Evolutionary conservation across 2,329 filamentous ascomycete genomes (phyloP).

Genomic region (Ophiostoma quercus): DNA sequence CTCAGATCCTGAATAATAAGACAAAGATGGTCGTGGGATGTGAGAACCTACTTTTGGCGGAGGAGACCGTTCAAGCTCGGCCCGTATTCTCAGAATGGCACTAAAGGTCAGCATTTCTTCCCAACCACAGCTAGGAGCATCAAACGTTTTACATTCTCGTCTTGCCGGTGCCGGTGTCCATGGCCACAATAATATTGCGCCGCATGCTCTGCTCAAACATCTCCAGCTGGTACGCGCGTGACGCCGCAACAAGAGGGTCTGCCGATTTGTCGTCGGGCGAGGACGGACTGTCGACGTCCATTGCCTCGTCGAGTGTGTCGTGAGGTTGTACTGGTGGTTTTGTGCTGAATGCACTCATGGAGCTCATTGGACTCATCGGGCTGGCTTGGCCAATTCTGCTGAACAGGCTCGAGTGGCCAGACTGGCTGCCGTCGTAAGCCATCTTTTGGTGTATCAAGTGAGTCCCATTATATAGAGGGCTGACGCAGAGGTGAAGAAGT

Average conservation of each 20-base stretch:
- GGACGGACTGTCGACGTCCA: slow-evolving; percentile 27
- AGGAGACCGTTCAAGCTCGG: slow-evolving; percentile 53
- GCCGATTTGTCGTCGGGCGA: not conserved
- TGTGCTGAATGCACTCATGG: not conserved
- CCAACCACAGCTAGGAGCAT: too few species aligned
- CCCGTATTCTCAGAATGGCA: slow-evolving; percentile 61
- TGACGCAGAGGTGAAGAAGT: not conserved
- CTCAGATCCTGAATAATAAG: not conserved
- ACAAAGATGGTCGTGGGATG: not conserved
- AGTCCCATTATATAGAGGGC: not conserved
- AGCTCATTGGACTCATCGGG: not conserved
- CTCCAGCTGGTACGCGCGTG: slow-evolving; percentile 64
- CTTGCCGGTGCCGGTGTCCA: slow-evolving; percentile 77
- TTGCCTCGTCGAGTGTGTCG: not conserved
- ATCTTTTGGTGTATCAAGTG: not conserved
- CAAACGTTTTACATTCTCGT: slow-evolving; percentile 68
- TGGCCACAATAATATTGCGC: slow-evolving; percentile 67
- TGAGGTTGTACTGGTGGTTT: not conserved
- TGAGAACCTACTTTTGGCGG: slow-evolving; percentile 48
- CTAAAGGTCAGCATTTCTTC: slow-evolving; percentile 36
- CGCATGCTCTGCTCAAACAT: slow-evolving; percentile 67
- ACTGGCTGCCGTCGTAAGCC: slow-evolving; percentile 3
- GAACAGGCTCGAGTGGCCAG: not conserved
- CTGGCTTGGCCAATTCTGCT: not conserved
- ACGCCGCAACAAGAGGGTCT: slow-evolving; percentile 14